A percentile compares a stretch with the other conserved stretches of the same genome.
These are phyloP conservation scores for Petunia hybrid DNA, from an alignment of 305 asterid genomes.

Conservation along the genomic window DNA sequence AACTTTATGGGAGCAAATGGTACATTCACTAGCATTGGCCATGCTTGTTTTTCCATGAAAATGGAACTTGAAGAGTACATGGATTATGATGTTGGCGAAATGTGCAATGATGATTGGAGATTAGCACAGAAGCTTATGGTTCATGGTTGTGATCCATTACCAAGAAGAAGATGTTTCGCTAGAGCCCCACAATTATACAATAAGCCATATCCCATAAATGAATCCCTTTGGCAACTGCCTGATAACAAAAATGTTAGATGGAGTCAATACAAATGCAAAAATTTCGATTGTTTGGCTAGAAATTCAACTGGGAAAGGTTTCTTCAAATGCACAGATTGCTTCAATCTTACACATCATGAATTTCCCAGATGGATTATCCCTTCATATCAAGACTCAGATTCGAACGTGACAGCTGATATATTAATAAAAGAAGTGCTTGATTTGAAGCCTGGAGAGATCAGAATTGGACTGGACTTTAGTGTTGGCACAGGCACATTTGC, in stretches of 20 bases:
- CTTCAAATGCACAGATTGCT: conserved; percentile 66
- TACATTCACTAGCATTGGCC: conserved; percentile 67
- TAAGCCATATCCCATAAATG: conserved; percentile 47
- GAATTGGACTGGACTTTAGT: conserved; percentile 68
- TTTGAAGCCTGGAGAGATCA: conserved; percentile 56
- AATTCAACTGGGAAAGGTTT: conserved; percentile 55
- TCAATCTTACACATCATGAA: conserved; percentile 63
- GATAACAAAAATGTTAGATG: conserved; percentile 64
- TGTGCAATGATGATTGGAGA: conserved; percentile 71
- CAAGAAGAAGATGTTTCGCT: conserved; percentile 63
- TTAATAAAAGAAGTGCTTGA: conserved; percentile 55
- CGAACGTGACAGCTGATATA: conserved; percentile 56
- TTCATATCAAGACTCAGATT: conserved; percentile 39
- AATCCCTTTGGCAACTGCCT: conserved; percentile 61
- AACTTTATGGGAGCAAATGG: conserved; percentile 75
- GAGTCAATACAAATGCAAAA: conserved; percentile 66
- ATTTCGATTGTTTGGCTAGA: conserved; percentile 56
- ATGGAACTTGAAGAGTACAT: conserved; percentile 61
- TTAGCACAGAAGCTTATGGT: conserved; percentile 61
- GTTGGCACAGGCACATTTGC: conserved; percentile 73
- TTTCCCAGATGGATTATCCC: conserved; percentile 59
- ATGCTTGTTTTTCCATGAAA: conserved; percentile 60
- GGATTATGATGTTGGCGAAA: conserved; percentile 66
- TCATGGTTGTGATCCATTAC: conserved; percentile 75
- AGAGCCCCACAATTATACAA: conserved; percentile 60